Percentiles rank a stretch among this genome's conserved stretches.
phyloP scores from a whole-genome alignment of 2,329 filamentous ascomycete genomes.

The Dryadomyces quercivorus region DNA sequence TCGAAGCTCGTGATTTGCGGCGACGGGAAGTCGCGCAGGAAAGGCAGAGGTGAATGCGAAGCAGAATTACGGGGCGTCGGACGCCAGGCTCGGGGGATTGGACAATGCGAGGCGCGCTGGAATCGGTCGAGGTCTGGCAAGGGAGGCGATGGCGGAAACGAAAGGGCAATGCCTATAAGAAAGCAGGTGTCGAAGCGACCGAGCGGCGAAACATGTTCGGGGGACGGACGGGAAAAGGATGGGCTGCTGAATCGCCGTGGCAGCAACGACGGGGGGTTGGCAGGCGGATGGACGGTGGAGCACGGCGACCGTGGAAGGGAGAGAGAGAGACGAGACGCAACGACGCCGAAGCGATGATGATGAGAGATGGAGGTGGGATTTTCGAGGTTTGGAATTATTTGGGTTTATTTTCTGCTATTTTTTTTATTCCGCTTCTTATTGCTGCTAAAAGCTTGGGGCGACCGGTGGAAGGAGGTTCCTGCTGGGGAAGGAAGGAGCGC shows the following conservation, averaged over 20 bases:
- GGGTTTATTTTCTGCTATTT: background rate
- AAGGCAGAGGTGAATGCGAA: background rate
- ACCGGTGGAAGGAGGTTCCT: background rate
- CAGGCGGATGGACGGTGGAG: background rate
- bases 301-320: background rate
- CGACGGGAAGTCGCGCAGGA: background rate
- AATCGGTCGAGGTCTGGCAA: background rate
- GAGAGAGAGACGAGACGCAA: no score
- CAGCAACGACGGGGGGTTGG: background rate
- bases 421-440: background rate
- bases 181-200: slow-evolving; percentile 2
- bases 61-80: background rate
- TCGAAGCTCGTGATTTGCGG: background rate
- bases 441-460: background rate
- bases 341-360: background rate
- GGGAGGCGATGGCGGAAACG: no score
- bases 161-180: background rate
- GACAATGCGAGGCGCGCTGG: background rate
- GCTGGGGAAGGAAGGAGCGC: background rate
- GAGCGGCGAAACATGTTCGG: slow-evolving; percentile 7
- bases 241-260: background rate
- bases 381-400: background rate
- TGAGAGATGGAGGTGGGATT: background rate
- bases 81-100: background rate
- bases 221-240: background rate